phyloP scores from a whole-genome alignment of 1,139 yeast species.

The Arxiozyma heterogenica region DNA sequence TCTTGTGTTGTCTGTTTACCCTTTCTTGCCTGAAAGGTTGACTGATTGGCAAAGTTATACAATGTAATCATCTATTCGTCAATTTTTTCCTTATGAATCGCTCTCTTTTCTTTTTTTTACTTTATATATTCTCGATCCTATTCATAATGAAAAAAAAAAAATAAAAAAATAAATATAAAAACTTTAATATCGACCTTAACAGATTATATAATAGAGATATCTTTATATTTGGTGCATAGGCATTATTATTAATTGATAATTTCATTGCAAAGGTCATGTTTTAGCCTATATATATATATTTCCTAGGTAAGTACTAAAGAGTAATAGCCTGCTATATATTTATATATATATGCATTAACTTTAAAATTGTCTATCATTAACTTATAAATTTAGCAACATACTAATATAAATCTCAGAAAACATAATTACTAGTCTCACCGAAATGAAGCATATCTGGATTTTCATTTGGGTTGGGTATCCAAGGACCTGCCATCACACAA shows the following conservation, averaged over 20 bases:
- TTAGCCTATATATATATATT: too few species aligned
- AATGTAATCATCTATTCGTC: not conserved
- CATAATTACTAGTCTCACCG: constrained; percentile 32
- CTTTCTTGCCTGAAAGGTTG: not conserved
- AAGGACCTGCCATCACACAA: constrained; percentile 69
- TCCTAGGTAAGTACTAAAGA: too few species aligned
- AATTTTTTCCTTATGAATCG: not conserved
- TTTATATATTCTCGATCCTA: not conserved
- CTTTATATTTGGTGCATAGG: too few species aligned
- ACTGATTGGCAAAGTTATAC: not conserved
- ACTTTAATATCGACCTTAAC: not conserved
- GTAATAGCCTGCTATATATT: too few species aligned
- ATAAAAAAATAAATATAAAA: too few species aligned
- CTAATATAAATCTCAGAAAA: constrained; percentile 9
- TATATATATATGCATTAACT: not conserved
- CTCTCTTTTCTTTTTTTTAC: not conserved
- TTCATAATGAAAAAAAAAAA: too few species aligned
- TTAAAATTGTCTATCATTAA: too few species aligned
- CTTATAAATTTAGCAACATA: not conserved
- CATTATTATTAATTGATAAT: too few species aligned
- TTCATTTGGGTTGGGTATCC: constrained; percentile 33
- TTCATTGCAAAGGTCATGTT: too few species aligned
- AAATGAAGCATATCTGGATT: constrained; percentile 27
- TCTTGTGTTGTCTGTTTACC: not conserved
- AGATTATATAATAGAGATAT: too few species aligned